phyloP scores from a whole-genome alignment of 352 stramenopile genomes.

The Plasmopara viticola region DNA sequence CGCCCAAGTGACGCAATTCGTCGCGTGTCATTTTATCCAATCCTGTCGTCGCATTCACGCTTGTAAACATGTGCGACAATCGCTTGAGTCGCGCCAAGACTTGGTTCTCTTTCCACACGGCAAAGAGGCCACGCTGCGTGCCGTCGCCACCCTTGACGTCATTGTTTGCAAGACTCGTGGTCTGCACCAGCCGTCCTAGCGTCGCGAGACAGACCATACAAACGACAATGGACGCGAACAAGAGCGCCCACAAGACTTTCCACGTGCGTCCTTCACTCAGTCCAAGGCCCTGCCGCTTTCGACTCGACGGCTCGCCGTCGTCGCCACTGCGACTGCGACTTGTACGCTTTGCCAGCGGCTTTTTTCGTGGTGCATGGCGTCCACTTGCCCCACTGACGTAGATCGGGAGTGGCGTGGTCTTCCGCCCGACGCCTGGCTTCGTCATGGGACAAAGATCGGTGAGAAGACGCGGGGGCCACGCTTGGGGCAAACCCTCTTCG shows the following conservation, averaged over 20 bases:
- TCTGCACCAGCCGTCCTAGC: constrained; percentile 42
- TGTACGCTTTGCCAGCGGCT: constrained; percentile 24
- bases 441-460: constrained; percentile 16
- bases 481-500: constrained; percentile 1
- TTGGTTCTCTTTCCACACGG: constrained; percentile 31
- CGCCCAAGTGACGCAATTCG: constrained; percentile 28
- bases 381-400: constrained; percentile 22
- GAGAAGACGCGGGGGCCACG: no score
- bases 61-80: constrained; percentile 35
- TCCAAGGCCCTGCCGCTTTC: constrained; percentile 9
- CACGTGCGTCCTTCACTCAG: constrained; percentile 26
- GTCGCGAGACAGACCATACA: constrained; percentile 49
- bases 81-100: constrained; percentile 39
- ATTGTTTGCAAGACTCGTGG: constrained; percentile 38
- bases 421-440: constrained; percentile 25
- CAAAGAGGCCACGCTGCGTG: constrained; percentile 25
- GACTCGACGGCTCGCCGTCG: constrained; percentile 5
- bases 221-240: constrained; percentile 37
- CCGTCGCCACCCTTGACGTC: constrained; percentile 25
- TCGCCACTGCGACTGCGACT: constrained; percentile 26
- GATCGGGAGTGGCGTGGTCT: constrained; percentile 35
- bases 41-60: constrained; percentile 17
- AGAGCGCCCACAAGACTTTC: constrained; percentile 43
- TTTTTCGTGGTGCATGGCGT: constrained; percentile 27
- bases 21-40: constrained; percentile 14